Percentiles rank a stretch among this genome's conserved stretches.
Evolutionary conservation across 2,329 filamentous ascomycete genomes (phyloP).

Genomic region (Cryphonectria nitschkei): DNA sequence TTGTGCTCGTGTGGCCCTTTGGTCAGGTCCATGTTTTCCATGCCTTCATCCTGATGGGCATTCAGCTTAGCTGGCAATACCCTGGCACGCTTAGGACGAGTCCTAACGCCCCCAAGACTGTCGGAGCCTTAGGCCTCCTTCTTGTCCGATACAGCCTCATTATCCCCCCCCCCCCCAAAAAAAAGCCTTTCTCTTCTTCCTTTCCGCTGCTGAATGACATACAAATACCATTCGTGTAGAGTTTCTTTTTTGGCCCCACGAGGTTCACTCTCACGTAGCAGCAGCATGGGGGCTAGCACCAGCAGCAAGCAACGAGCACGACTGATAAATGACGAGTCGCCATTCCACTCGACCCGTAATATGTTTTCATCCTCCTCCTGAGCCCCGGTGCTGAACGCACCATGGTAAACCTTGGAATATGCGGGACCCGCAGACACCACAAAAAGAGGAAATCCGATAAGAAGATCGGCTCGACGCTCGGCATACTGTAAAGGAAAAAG

Average conservation of each 20-base stretch:
- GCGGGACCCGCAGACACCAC: not conserved
- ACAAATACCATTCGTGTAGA: not conserved
- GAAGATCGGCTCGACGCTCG: not conserved
- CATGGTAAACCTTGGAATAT: not conserved
- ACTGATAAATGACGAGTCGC: too few species aligned
- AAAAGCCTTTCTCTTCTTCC: too few species aligned
- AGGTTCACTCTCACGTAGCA: not conserved
- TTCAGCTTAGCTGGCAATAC: not conserved
- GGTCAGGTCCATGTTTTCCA: not conserved
- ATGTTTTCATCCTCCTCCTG: not conserved
- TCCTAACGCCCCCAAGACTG: not conserved
- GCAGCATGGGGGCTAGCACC: too few species aligned
- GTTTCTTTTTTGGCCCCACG: not conserved
- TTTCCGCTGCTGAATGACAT: not conserved
- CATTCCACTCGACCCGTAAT: too few species aligned
- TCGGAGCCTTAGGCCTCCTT: too few species aligned
- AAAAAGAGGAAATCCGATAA: not conserved
- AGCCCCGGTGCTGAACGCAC: not conserved
- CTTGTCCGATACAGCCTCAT: too few species aligned
- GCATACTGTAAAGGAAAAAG: not conserved
- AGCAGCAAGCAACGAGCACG: too few species aligned
- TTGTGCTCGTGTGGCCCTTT: not conserved
- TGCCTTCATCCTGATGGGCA: not conserved
- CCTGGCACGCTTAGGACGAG: not conserved
- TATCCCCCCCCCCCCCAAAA: not conserved